These are phyloP conservation scores for Verticillium tricorpus DNA, from an alignment of 2,329 filamentous ascomycete genomes.

Conservation along the genomic window DNA sequence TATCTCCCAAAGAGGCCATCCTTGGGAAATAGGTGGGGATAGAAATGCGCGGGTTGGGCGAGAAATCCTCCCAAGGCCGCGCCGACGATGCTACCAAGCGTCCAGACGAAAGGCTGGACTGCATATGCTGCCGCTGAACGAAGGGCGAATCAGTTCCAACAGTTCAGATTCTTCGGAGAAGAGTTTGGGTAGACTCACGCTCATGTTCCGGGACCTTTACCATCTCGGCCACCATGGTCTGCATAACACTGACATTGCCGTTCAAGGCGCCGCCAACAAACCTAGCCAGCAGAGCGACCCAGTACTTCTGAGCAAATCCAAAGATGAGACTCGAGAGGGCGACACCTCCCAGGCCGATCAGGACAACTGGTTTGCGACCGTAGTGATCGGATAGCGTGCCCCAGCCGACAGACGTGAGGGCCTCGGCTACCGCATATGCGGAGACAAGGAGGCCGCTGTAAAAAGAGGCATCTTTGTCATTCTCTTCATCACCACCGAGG, in stretches of 20 bases:
- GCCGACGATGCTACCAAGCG: constrained; percentile 29
- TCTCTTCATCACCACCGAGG: constrained; percentile 20
- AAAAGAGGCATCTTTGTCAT: constrained; percentile 37
- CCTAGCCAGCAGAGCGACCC: constrained; percentile 35
- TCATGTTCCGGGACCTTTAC: constrained; percentile 36
- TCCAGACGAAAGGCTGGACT: constrained; percentile 32
- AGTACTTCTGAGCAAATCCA: constrained; percentile 34
- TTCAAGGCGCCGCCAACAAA: constrained; percentile 34
- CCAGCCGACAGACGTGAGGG: constrained; percentile 36
- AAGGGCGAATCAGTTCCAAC: background rate
- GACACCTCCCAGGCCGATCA: constrained; percentile 24
- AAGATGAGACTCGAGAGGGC: constrained; percentile 35
- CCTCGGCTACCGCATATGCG: constrained; percentile 38
- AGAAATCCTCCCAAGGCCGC: constrained; percentile 32
- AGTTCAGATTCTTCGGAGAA: background rate
- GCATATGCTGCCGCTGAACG: constrained; percentile 26
- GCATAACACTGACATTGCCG: constrained; percentile 35
- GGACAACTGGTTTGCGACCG: constrained; percentile 25
- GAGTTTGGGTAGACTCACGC: constrained; percentile 14
- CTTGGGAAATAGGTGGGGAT: constrained; percentile 27
- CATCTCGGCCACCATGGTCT: constrained; percentile 38
- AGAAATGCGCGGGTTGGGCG: constrained; percentile 28
- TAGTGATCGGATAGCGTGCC: constrained; percentile 34
- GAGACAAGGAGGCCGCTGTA: constrained; percentile 43
- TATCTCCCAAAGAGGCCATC: constrained; percentile 51